Percentiles rank a stretch among this genome's conserved stretches.
Evolutionary conservation across 2,329 filamentous ascomycete species (phyloP).

Genomic region (Xylaria sp.): DNA sequence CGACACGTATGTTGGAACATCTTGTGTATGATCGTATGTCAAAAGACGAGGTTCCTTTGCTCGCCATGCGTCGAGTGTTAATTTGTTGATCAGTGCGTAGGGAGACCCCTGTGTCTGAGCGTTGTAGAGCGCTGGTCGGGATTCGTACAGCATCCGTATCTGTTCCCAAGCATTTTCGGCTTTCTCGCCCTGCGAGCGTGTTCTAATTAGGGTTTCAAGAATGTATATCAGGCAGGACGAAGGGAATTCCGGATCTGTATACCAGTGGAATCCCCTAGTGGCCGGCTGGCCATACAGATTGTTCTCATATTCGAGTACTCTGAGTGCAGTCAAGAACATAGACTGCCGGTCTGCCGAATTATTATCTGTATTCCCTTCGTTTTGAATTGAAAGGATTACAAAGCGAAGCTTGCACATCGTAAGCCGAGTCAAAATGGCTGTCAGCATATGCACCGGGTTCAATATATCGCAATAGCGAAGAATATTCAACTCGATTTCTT

Average conservation of each 20-base stretch:
- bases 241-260: conserved; percentile 8
- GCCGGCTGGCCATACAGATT: conserved; percentile 9
- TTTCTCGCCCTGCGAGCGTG: conserved; percentile 1
- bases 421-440: conserved; percentile 3
- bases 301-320: conserved; percentile 19
- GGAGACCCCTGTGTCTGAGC: conserved; percentile 3
- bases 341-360: neutral
- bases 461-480: conserved; percentile 22
- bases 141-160: conserved; percentile 12
- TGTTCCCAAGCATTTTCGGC: conserved; percentile 16
- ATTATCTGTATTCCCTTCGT: neutral
- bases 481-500: conserved; percentile 11
- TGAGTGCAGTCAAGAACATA: conserved; percentile 10
- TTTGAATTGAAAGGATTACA: conserved; percentile 3
- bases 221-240: conserved; percentile 8
- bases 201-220: neutral
- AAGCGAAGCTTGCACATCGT: conserved; percentile 18
- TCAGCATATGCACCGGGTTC: conserved; percentile 19
- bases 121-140: conserved; percentile 7
- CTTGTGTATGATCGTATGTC: neutral
- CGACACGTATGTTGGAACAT: conserved; percentile 5
- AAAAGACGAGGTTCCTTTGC: neutral
- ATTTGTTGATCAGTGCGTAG: neutral
- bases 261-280: conserved; percentile 16
- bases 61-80: conserved; percentile 13